Evolutionary conservation across 352 stramenopile species (phyloP).

Genomic region (Pythium sp.): DNA sequence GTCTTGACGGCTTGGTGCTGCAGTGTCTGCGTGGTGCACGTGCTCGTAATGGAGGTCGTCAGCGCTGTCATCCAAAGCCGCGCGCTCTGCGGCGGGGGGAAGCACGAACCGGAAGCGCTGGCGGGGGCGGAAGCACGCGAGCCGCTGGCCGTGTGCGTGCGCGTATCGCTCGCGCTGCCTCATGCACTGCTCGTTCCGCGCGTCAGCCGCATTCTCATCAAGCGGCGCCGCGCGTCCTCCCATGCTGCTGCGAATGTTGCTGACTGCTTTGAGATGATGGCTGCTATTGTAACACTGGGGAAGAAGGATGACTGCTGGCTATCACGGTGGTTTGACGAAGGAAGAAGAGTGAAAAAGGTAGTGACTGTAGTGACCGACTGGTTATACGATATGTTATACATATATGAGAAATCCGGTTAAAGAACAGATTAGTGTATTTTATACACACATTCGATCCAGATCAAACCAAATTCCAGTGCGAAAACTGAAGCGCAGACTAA

Average conservation of each 20-base stretch:
- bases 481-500: no score
- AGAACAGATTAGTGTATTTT: no score
- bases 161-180: slow-evolving; percentile 1
- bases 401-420: no score
- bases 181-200: background rate
- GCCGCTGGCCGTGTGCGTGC: slow-evolving; percentile 39
- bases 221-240: slow-evolving; percentile 4
- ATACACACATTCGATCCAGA: no score
- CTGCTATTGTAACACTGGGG: background rate
- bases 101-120: slow-evolving; percentile 39
- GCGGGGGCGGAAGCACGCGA: slow-evolving; percentile 65
- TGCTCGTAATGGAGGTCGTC: slow-evolving; percentile 14
- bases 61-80: background rate
- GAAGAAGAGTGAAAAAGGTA: background rate
- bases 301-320: background rate
- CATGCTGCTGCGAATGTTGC: background rate
- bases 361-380: background rate
- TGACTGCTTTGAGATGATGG: background rate
- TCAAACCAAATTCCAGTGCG: no score
- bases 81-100: background rate
- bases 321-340: background rate
- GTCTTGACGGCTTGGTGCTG: background rate
- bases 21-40: slow-evolving; percentile 9
- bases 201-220: background rate
- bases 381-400: background rate